Evolutionary conservation across 1,284 basidiomycete species (phyloP).

Genomic region (Cyathus olla): DNA sequence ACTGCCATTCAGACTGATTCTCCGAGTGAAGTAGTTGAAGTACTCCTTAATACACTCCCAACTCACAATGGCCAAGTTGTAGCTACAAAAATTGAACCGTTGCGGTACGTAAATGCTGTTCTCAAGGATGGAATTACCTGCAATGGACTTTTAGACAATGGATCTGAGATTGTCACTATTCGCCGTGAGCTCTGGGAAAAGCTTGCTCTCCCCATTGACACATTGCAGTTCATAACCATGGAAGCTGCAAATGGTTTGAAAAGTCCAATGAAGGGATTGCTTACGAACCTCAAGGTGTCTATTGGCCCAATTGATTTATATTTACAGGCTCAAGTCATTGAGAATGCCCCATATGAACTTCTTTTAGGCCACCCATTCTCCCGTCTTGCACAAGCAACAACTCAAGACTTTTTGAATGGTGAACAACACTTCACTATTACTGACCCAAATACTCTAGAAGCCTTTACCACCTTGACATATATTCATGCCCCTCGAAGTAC

Average conservation of each 20-base stretch:
- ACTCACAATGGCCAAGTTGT: neutral
- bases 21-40: neutral
- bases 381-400: neutral
- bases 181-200: slow-evolving; percentile 5
- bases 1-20: neutral
- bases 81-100: neutral
- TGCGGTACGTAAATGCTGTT: neutral
- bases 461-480: neutral
- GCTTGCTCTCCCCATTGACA: neutral
- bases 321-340: neutral
- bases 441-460: neutral
- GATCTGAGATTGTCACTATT: slow-evolving; percentile 10
- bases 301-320: slow-evolving; percentile 2
- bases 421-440: neutral
- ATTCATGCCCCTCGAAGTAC: neutral
- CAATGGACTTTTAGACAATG: slow-evolving; percentile 8
- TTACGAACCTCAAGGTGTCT: slow-evolving; percentile 4
- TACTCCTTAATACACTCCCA: neutral
- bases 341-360: neutral
- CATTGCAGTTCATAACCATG: slow-evolving; percentile 6
- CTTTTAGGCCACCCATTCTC: neutral
- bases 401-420: neutral
- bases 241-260: slow-evolving; percentile 4
- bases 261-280: neutral
- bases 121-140: neutral